phyloP scores from a whole-genome alignment of 2,329 filamentous ascomycete species.

The Fusarium floridanum region DNA sequence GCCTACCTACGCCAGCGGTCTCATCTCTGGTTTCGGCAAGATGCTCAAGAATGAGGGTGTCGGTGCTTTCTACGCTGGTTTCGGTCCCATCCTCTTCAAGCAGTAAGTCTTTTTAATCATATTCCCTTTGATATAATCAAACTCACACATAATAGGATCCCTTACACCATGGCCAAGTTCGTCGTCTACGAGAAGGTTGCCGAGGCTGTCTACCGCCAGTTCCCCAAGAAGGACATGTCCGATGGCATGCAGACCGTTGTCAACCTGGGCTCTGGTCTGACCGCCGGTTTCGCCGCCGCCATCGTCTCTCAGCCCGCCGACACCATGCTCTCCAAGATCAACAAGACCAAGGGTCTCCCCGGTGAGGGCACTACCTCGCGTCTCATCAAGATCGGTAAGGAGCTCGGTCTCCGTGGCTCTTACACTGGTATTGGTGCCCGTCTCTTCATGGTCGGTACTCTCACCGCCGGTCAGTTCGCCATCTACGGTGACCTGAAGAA shows the following conservation, averaged over 20 bases:
- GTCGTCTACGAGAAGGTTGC: conserved; percentile 92
- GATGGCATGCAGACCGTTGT: conserved; percentile 79
- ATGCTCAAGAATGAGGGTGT: conserved; percentile 86
- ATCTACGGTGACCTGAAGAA: conserved; percentile 77
- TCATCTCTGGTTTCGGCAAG: conserved; percentile 84
- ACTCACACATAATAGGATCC: conserved; percentile 69
- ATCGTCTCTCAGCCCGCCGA: conserved; percentile 90
- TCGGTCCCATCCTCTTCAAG: conserved; percentile 84
- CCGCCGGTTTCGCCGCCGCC: conserved; percentile 83
- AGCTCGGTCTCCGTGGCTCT: conserved; percentile 83
- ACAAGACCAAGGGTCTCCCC: conserved; percentile 90
- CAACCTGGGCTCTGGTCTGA: conserved; percentile 75
- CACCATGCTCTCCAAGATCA: conserved; percentile 96
- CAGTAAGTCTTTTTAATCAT: conserved; percentile 45
- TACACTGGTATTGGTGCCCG: conserved; percentile 85
- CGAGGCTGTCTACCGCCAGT: conserved; percentile 75
- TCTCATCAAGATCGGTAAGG: conserved; percentile 88
- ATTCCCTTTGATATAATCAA: conserved; percentile 34
- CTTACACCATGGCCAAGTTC: conserved; percentile 96
- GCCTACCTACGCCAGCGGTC: conserved; percentile 85
- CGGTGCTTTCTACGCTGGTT: conserved; percentile 90
- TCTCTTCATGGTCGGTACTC: conserved; percentile 74
- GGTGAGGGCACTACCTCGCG: conserved; percentile 86
- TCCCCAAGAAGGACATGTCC: conserved; percentile 80
- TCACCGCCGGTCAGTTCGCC: conserved; percentile 86